phyloP scores from a whole-genome alignment of 148 eudicot genomes.

The Beta vulgaris region DNA sequence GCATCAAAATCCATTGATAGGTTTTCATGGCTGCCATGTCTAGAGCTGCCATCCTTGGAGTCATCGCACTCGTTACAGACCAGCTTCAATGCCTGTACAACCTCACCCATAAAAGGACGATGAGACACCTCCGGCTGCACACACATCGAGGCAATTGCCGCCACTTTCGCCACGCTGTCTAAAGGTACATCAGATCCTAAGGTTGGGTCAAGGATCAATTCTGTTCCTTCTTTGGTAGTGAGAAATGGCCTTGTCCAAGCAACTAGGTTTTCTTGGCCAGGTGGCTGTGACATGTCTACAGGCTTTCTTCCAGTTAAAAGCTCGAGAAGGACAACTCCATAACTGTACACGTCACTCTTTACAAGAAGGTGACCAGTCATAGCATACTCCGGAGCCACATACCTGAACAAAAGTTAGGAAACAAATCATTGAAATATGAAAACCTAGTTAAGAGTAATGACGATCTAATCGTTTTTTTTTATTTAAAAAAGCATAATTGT shows the following conservation, averaged over 20 bases:
- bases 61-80: conserved; percentile 66
- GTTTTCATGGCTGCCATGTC: conserved; percentile 49
- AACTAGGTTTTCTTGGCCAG: conserved; percentile 83
- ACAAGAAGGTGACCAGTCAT: conserved; percentile 99
- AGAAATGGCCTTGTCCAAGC: conserved; percentile 86
- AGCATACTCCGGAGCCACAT: conserved; percentile 98
- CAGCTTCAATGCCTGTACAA: conserved; percentile 88
- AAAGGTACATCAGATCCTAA: conserved; percentile 42
- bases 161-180: conserved; percentile 71
- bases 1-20: conserved; percentile 38
- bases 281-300: conserved; percentile 89
- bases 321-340: conserved; percentile 96
- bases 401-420: conserved; percentile 41
- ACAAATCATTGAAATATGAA: background rate
- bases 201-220: conserved; percentile 56
- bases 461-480: no score
- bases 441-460: background rate
- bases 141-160: conserved; percentile 96
- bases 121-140: conserved; percentile 93
- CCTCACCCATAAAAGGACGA: conserved; percentile 98
- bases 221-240: conserved; percentile 57
- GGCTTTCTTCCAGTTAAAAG: conserved; percentile 91
- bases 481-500: background rate
- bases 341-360: conserved; percentile 95
- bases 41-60: conserved; percentile 40